Conservation (phyloP, 345 rosid genomes). For the Carallia brachiata region DNA sequence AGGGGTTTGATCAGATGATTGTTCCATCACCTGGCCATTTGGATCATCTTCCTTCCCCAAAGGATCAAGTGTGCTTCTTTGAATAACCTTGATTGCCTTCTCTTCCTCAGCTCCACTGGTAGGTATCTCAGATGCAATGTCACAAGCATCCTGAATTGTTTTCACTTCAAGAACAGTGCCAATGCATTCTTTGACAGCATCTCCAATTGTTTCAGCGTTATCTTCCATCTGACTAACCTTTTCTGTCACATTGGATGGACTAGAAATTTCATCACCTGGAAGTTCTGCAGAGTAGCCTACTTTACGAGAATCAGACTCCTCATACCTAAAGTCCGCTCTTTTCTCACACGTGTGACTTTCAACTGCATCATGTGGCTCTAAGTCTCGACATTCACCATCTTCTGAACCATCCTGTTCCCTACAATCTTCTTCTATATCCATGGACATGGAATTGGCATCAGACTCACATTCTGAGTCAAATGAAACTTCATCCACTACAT, state of each 20-base stretch:
- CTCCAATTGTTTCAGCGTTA: constrained; percentile 30
- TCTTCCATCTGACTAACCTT: constrained; percentile 25
- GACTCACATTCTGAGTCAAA: constrained; percentile 51
- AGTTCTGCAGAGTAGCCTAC: constrained; percentile 21
- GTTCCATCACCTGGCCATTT: constrained; percentile 28
- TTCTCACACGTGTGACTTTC: constrained; percentile 29
- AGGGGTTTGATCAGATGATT: constrained; percentile 29
- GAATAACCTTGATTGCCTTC: constrained; percentile 18
- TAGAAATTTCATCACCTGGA: constrained; percentile 20
- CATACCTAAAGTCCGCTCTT: constrained; percentile 11
- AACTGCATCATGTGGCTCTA: constrained; percentile 16
- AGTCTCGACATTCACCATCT: constrained; percentile 64
- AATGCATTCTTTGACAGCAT: constrained; percentile 16
- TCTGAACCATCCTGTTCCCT: constrained; percentile 47
- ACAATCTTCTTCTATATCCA: constrained; percentile 38
- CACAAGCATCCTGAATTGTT: constrained; percentile 15
- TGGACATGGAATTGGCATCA: constrained; percentile 37
- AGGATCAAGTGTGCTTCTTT: constrained; percentile 23
- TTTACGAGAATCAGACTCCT: constrained; percentile 28
- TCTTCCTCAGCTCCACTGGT: constrained; percentile 23
- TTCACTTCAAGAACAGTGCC: constrained; percentile 24
- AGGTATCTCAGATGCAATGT: constrained; percentile 31
- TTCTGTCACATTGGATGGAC: constrained; percentile 30
- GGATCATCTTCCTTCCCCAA: constrained; percentile 30
- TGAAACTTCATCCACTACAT: constrained; percentile 43